These are phyloP conservation scores for Crithidia bombi DNA, from an alignment of 208 protist genomes.

Conservation along the genomic window DNA sequence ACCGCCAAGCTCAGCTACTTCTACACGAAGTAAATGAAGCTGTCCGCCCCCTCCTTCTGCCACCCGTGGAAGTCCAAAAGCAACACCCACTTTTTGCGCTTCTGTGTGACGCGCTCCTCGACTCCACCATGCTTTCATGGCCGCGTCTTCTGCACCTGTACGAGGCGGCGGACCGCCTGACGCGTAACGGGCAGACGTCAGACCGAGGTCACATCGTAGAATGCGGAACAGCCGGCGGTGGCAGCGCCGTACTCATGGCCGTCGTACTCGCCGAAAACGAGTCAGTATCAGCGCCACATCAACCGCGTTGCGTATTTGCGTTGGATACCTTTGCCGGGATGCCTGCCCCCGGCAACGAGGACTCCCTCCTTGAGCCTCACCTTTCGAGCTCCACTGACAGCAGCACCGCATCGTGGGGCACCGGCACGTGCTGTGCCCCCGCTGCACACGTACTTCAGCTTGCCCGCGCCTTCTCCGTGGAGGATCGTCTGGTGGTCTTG, in stretches of 20 bases:
- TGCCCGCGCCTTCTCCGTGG: slow-evolving; percentile 65
- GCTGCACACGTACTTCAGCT: slow-evolving; percentile 46
- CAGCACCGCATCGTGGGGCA: slow-evolving; percentile 51
- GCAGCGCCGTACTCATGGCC: slow-evolving; percentile 67
- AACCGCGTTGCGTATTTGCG: slow-evolving; percentile 51
- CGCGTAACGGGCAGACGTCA: background rate
- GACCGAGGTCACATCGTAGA: slow-evolving; percentile 62
- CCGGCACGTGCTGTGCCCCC: slow-evolving; percentile 63
- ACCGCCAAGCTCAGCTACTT: slow-evolving; percentile 37
- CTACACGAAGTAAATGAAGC: slow-evolving; percentile 57
- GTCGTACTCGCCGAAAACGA: slow-evolving; percentile 48
- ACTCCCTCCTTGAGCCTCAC: slow-evolving; percentile 15
- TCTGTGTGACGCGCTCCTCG: slow-evolving; percentile 69
- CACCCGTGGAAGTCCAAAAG: slow-evolving; percentile 47
- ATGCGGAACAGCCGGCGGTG: slow-evolving; percentile 77
- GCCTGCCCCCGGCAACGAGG: slow-evolving; percentile 53
- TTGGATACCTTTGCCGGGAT: slow-evolving; percentile 80
- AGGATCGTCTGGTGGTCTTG: slow-evolving; percentile 53
- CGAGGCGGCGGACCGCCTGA: slow-evolving; percentile 28
- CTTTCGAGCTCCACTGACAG: background rate
- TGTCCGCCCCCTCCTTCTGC: slow-evolving; percentile 45
- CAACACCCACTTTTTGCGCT: slow-evolving; percentile 67
- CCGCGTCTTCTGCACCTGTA: slow-evolving; percentile 68
- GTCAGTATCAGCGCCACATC: background rate
- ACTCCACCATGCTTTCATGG: slow-evolving; percentile 87